Base-by-base conservation (phyloP, 345 rosid genomes). In the Anastatica hierochuntica region DNA sequence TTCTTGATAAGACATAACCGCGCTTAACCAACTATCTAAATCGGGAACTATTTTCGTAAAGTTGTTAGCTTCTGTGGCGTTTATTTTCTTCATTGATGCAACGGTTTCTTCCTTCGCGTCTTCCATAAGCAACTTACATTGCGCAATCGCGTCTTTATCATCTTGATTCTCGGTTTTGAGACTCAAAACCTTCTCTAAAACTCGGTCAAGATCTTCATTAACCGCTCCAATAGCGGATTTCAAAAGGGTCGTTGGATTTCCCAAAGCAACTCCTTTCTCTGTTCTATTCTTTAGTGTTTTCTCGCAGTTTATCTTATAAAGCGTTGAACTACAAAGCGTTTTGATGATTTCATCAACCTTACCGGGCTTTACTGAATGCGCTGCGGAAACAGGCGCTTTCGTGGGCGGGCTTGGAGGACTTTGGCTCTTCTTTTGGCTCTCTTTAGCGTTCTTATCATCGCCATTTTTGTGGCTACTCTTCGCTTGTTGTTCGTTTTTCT, bases 1-100 rank as follows among this genome's bases (percentile, higher is more conserved):
- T 19, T 80, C 80, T 10, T 83, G 84, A 62, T 88, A 88, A 14
- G 95, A 64, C 63, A 82, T 74, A 12, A 83, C 95, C 0, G 97
- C 95, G 21, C 97, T 88, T n/a, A 88, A 49, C 88, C 88, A 83
- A 49, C 49, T 80, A 42, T 75, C 76, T 67, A 85, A 40, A 4
- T 88, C 81, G 0, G 72, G 68, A 17, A 69, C 52, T 0, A 56
- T 67, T 14, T 41, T 62, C 1, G 35, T 7, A 5, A 55, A 53
- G 45, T 69, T 61, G 14, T 8, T 53, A 0, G 43, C 6, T 14
- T 76, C 66, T 45, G 48, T 58, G 3, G 12, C 60, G 2, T 44
- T 63, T 9, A 72, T 54, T 8, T 36, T 35, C 15, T 33, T 41
- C 7, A 67, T 4, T 0, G 83, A 68, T 1, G 27, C 24, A 0